Percentiles rank a stretch among this genome's conserved stretches.
Evolutionary conservation across 73 alveolate genomes (phyloP).

Genomic region (Stentor coeruleus): DNA sequence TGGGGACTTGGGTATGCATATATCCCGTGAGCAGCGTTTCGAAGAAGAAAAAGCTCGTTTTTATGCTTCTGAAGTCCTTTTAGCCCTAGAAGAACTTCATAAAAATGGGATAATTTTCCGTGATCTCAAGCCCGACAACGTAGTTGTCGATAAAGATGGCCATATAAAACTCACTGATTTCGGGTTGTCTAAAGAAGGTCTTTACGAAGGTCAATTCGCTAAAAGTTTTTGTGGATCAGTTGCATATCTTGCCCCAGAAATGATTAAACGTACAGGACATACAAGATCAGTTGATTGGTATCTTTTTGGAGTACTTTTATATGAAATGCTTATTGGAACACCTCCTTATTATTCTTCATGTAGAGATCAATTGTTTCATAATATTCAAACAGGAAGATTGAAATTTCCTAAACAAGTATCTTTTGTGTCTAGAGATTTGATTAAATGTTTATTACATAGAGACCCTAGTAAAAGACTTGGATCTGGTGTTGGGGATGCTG

Average conservation of each 20-base stretch:
- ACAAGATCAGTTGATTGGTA: conserved; percentile 95
- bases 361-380: conserved; percentile 86
- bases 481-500: conserved; percentile 51
- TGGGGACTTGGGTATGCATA: conserved; percentile 80
- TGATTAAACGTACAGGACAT: conserved; percentile 81
- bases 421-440: conserved; percentile 69
- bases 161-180: conserved; percentile 91
- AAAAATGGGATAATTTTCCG: conserved; percentile 82
- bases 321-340: conserved; percentile 86
- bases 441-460: conserved; percentile 58
- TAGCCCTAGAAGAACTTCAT: conserved; percentile 87
- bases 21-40: conserved; percentile 76
- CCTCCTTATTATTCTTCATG: conserved; percentile 83
- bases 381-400: conserved; percentile 82
- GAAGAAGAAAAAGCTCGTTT: conserved; percentile 79
- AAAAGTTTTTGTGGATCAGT: conserved; percentile 85
- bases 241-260: conserved; percentile 95
- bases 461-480: conserved; percentile 83
- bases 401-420: conserved; percentile 75
- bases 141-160: conserved; percentile 90
- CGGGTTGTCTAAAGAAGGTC: conserved; percentile 87
- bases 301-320: conserved; percentile 86
- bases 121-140: conserved; percentile 93
- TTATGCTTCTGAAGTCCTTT: conserved; percentile 73
- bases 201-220: conserved; percentile 50